These are phyloP conservation scores for Trichaptum fuscoviolaceum DNA, from an alignment of 768 basidiomycete genomes.

Conservation along the genomic window DNA sequence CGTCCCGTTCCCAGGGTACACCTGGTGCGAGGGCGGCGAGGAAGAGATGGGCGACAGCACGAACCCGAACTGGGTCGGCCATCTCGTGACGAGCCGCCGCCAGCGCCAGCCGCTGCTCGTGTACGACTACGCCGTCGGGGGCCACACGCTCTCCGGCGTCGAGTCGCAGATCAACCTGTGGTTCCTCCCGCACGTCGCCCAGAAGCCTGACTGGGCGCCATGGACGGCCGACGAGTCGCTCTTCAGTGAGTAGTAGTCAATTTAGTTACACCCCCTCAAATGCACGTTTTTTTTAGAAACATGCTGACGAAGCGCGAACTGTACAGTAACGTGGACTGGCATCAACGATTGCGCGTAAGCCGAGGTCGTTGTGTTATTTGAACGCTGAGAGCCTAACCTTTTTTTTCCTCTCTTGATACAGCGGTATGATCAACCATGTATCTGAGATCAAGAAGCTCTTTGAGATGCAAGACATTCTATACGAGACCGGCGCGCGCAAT, in stretches of 20 bases:
- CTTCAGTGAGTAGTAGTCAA: constrained; percentile 45
- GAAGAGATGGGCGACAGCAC: constrained; percentile 10
- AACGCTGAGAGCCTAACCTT: neutral
- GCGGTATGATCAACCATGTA: neutral
- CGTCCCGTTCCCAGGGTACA: constrained; percentile 43
- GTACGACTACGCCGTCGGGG: constrained; percentile 54
- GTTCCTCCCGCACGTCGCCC: constrained; percentile 24
- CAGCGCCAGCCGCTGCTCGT: constrained; percentile 34
- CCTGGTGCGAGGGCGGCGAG: constrained; percentile 38
- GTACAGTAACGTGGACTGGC: constrained; percentile 56
- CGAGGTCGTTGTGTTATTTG: neutral
- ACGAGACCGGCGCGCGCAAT: constrained; percentile 19
- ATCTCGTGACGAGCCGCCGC: constrained; percentile 34
- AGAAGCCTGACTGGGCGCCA: constrained; percentile 30
- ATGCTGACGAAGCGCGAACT: too few species aligned
- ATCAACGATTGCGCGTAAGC: constrained; percentile 61
- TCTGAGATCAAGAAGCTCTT: constrained; percentile 32
- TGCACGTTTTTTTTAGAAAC: too few species aligned
- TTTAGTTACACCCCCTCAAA: too few species aligned
- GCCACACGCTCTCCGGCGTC: constrained; percentile 40
- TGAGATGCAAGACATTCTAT: constrained; percentile 17
- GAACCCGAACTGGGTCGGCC: constrained; percentile 57
- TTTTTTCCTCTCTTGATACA: neutral
- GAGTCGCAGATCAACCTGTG: constrained; percentile 30
- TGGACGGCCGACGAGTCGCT: constrained; percentile 41